Conservation (phyloP, 768 basidiomycete genomes). For the Phaeolepiota aurea region DNA sequence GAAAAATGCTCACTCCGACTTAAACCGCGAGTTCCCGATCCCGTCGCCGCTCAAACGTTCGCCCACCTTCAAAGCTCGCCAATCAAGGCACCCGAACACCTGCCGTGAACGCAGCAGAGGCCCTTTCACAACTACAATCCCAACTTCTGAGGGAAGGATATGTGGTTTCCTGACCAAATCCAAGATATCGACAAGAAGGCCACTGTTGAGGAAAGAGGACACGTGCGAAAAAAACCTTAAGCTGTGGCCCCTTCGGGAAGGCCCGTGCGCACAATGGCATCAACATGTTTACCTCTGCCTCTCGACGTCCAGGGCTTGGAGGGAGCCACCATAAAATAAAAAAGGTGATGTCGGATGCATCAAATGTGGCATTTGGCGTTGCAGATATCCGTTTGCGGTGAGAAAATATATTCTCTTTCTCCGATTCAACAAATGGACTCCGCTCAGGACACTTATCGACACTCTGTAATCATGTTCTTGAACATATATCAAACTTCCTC, state of each 20-base stretch:
- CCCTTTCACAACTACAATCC: background rate
- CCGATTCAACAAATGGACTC: background rate
- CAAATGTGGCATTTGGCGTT: background rate
- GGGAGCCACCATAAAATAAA: background rate
- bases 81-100: constrained; percentile 2
- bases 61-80: constrained; percentile 7
- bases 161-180: background rate
- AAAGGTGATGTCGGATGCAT: background rate
- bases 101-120: background rate
- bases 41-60: constrained; percentile 31
- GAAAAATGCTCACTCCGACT: constrained; percentile 38
- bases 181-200: constrained; percentile 5
- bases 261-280: constrained; percentile 11
- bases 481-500: background rate
- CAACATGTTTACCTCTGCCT: background rate
- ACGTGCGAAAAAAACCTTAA: constrained; percentile 16
- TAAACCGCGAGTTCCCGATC: constrained; percentile 29
- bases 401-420: background rate
- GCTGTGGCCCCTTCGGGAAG: constrained; percentile 4
- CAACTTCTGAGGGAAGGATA: constrained; percentile 1
- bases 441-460: background rate
- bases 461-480: too few species aligned
- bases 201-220: constrained; percentile 7
- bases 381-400: background rate
- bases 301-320: background rate